Evolutionary conservation across 176 grass and related monocot genomes (phyloP).

Genomic region (Ananas comosus): DNA sequence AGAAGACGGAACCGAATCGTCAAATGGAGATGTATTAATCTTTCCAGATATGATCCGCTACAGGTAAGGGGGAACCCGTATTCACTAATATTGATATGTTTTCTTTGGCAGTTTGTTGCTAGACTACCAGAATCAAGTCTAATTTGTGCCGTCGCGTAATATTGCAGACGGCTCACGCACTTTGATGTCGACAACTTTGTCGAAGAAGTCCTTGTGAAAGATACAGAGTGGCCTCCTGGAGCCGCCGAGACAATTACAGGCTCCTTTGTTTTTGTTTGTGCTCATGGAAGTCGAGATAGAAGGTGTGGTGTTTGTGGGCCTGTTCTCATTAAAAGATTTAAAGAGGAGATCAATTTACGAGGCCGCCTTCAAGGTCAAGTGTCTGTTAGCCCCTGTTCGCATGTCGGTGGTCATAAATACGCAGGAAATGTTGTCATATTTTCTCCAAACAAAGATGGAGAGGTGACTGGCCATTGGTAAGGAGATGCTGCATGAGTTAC

Average conservation of each 20-base stretch:
- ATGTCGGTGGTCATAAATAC: conserved; percentile 94
- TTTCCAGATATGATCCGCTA: conserved; percentile 99
- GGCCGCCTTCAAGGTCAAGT: conserved; percentile 57
- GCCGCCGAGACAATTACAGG: conserved; percentile 50
- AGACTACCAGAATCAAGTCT: conserved; percentile 7
- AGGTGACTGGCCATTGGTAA: conserved; percentile 90
- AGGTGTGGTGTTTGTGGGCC: conserved; percentile 91
- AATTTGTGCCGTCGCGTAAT: conserved; percentile 17
- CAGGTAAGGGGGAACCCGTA: conserved; percentile 48
- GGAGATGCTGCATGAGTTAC: conserved; percentile 13
- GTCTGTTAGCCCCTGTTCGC: conserved; percentile 72
- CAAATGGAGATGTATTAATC: conserved; percentile 90
- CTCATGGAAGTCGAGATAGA: conserved; percentile 81
- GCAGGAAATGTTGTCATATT: conserved; percentile 97
- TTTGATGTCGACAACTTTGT: conserved; percentile 85
- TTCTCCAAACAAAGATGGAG: conserved; percentile 40
- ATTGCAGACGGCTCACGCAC: conserved; percentile 71
- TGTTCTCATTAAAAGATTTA: conserved; percentile 61
- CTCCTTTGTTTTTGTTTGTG: conserved; percentile 85
- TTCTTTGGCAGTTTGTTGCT: conserved; percentile 8
- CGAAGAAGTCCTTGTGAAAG: conserved; percentile 86
- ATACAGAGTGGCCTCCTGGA: conserved; percentile 71
- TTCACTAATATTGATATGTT: conserved; percentile 11
- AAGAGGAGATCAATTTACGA: conserved; percentile 55
- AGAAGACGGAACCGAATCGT: conserved; percentile 77